Evolutionary conservation across 192 early-diverging fungal genomes (phyloP).

Genomic region (Umbelopsis isabellina): DNA sequence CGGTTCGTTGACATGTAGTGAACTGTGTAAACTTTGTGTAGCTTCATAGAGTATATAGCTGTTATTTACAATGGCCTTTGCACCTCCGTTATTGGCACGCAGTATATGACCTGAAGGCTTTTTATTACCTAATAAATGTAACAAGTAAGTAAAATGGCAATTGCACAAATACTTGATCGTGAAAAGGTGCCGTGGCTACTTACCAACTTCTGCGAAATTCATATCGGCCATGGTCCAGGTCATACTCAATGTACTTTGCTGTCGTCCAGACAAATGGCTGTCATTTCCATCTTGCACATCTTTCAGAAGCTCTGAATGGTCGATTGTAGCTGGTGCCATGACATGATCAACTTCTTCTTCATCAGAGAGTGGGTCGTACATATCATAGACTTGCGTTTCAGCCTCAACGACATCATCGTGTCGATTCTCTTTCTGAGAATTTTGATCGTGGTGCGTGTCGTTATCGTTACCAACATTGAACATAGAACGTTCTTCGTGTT

Average conservation of each 20-base stretch:
- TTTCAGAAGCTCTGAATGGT: neutral
- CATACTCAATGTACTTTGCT: slow-evolving; percentile 12
- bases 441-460: neutral
- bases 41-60: neutral
- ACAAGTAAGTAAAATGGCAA: neutral
- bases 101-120: neutral
- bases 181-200: neutral
- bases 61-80: neutral
- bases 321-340: neutral
- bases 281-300: too few species aligned
- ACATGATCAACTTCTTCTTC: neutral
- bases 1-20: neutral
- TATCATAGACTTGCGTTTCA: slow-evolving; percentile 12
- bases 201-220: slow-evolving; percentile 5
- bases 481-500: neutral
- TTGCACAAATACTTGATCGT: neutral
- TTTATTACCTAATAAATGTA: neutral
- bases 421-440: neutral
- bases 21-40: neutral
- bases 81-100: neutral
- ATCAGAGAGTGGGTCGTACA: slow-evolving; percentile 2
- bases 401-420: neutral
- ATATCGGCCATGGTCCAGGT: neutral
- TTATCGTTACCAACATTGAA: neutral
- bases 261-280: neutral